Conservation (phyloP, 2,329 filamentous ascomycete species). For the Dothistroma pini region DNA sequence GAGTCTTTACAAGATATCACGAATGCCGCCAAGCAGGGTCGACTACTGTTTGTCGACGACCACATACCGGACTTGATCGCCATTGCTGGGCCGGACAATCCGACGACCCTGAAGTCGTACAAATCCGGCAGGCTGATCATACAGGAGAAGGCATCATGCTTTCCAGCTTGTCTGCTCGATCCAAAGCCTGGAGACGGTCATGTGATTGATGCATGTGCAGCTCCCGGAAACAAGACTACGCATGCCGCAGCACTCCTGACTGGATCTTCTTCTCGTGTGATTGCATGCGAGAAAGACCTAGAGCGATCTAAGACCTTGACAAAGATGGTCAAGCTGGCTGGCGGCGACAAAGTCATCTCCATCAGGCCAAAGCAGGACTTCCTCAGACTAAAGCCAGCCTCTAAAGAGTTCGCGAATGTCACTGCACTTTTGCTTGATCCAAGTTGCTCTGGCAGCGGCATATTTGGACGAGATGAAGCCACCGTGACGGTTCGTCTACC, state of each 20-base stretch:
- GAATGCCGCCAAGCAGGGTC: constrained; percentile 36
- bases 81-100: constrained; percentile 63
- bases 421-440: constrained; percentile 82
- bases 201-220: constrained; percentile 88
- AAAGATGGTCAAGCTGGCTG: constrained; percentile 79
- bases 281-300: constrained; percentile 75
- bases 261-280: constrained; percentile 47
- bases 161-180: constrained; percentile 84
- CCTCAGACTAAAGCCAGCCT: constrained; percentile 65
- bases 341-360: constrained; percentile 61
- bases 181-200: constrained; percentile 65
- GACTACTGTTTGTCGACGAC: constrained; percentile 66
- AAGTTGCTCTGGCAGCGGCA: constrained; percentile 93
- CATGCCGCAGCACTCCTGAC: constrained; percentile 74
- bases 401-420: constrained; percentile 64
- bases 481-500: constrained; percentile 61
- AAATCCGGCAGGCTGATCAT: constrained; percentile 74
- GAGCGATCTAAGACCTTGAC: constrained; percentile 69
- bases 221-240: constrained; percentile 96
- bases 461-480: constrained; percentile 80
- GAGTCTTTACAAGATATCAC: constrained; percentile 54
- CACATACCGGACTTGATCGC: constrained; percentile 83
- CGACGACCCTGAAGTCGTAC: constrained; percentile 72
- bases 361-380: constrained; percentile 79
- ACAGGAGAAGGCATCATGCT: constrained; percentile 96